phyloP scores from a whole-genome alignment of 225 moss, liverwort and hornwort genomes.

The Thuidium tamariscinum region DNA sequence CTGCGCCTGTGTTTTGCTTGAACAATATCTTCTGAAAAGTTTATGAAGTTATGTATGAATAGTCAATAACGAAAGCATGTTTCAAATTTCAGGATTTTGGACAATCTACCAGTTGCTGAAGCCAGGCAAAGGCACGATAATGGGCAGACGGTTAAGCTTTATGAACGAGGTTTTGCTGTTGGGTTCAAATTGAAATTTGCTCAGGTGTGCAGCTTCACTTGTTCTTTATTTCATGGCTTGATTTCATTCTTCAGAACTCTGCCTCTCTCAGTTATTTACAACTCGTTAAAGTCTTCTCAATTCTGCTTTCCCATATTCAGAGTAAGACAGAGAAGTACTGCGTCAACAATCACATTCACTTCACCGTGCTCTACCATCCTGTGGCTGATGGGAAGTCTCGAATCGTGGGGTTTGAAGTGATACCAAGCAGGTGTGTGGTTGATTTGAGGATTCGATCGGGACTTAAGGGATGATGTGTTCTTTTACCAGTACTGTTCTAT shows the following conservation, averaged over 20 bases:
- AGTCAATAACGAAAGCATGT: background rate
- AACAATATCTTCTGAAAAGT: background rate
- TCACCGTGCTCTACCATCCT: conserved; percentile 52
- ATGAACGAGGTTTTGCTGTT: conserved; percentile 61
- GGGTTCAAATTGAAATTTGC: conserved; percentile 18
- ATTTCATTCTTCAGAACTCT: background rate
- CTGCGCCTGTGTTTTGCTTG: background rate
- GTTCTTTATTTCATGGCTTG: background rate
- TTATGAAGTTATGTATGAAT: background rate
- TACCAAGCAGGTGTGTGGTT: conserved; percentile 32
- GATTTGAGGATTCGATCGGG: background rate
- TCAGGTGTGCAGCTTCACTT: conserved; percentile 7
- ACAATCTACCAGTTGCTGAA: conserved; percentile 72
- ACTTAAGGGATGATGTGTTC: background rate
- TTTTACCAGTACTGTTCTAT: background rate
- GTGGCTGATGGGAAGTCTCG: conserved; percentile 40
- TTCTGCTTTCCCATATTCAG: conserved; percentile 7
- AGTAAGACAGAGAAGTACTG: conserved; percentile 36
- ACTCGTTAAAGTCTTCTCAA: background rate
- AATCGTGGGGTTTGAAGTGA: conserved; percentile 86
- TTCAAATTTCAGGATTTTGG: conserved; percentile 49
- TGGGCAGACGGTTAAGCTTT: conserved; percentile 14
- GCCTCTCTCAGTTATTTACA: background rate
- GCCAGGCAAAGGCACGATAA: conserved; percentile 10
- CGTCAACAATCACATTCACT: conserved; percentile 63